phyloP scores from a whole-genome alignment of 768 basidiomycete species.

The Kwoniella sp. region DNA sequence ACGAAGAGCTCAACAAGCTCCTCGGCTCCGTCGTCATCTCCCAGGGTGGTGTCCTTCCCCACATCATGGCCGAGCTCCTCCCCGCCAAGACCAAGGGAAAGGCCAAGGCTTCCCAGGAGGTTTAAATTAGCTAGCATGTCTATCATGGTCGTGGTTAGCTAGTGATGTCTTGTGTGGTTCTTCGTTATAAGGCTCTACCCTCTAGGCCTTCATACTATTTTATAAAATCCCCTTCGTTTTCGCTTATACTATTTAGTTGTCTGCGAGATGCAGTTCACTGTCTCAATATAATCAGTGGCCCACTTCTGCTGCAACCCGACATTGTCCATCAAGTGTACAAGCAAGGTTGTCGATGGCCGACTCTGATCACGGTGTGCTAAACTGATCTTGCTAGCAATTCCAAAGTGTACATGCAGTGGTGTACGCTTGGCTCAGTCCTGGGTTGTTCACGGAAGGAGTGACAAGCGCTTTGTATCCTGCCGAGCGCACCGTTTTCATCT shows the following conservation, averaged over 20 bases:
- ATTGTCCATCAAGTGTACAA: no score
- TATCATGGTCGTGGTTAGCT: not conserved
- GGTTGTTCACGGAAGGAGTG: no score
- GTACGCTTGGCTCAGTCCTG: no score
- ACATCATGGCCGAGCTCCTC: constrained; percentile 69
- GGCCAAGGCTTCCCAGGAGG: constrained; percentile 54
- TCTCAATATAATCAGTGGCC: constrained; percentile 3
- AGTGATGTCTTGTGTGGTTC: constrained; percentile 1
- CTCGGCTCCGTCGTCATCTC: constrained; percentile 85
- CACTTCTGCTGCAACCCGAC: no score
- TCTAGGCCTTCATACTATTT: constrained; percentile 5
- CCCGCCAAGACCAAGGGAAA: constrained; percentile 58
- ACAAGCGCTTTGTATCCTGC: no score
- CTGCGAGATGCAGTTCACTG: constrained; percentile 30
- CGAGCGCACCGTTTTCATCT: no score
- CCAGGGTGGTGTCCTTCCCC: constrained; percentile 79
- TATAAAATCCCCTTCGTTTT: constrained; percentile 34
- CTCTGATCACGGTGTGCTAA: no score
- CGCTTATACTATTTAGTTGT: constrained; percentile 32
- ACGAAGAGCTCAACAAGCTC: constrained; percentile 79
- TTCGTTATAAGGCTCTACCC: not conserved
- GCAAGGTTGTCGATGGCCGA: no score
- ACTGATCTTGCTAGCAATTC: no score
- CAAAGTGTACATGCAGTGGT: no score
- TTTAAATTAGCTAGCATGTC: constrained; percentile 37